Evolutionary conservation across 345 rosid genomes (phyloP).

Genomic region (Eutrema heterophyllum): DNA sequence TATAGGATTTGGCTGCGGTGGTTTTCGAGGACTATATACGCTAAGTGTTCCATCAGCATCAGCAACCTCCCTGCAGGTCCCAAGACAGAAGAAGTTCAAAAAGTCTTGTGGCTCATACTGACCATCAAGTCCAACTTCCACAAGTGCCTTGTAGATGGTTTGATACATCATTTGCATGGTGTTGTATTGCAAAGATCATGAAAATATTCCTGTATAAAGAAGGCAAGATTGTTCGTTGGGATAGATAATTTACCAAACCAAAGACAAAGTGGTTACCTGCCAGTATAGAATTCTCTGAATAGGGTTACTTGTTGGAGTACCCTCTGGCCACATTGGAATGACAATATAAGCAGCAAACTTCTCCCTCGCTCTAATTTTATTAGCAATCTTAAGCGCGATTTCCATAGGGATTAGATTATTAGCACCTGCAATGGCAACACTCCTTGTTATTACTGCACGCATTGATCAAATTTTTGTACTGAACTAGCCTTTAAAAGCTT

Average conservation of each 20-base stretch:
- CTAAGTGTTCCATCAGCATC: slow-evolving; percentile 26
- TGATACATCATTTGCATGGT: slow-evolving; percentile 98
- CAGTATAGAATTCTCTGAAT: slow-evolving; percentile 78
- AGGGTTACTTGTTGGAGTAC: slow-evolving; percentile 49
- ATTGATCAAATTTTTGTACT: too few relatives aligned
- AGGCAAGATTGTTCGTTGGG: background rate
- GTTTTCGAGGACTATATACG: slow-evolving; percentile 15
- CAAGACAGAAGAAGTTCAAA: slow-evolving; percentile 91
- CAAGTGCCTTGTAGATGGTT: slow-evolving; percentile 68
- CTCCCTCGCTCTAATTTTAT: too few relatives aligned
- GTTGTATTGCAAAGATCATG: slow-evolving; percentile 48
- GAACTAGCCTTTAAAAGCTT: too few relatives aligned
- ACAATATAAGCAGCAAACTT: too few relatives aligned
- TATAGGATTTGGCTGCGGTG: slow-evolving; percentile 32
- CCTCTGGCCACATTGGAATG: too few relatives aligned
- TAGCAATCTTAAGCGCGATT: too few relatives aligned
- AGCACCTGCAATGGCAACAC: too few relatives aligned
- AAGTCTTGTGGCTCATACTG: slow-evolving; percentile 77
- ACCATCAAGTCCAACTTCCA: slow-evolving; percentile 68
- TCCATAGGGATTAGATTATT: too few relatives aligned
- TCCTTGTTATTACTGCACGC: too few relatives aligned
- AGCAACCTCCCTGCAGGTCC: slow-evolving; percentile 67
- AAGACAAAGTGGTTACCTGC: slow-evolving; percentile 50
- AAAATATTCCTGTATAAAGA: background rate
- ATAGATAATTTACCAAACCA: background rate